phyloP scores from a whole-genome alignment of 106 monocot species.

The Dendrobium chrysotoxum region DNA sequence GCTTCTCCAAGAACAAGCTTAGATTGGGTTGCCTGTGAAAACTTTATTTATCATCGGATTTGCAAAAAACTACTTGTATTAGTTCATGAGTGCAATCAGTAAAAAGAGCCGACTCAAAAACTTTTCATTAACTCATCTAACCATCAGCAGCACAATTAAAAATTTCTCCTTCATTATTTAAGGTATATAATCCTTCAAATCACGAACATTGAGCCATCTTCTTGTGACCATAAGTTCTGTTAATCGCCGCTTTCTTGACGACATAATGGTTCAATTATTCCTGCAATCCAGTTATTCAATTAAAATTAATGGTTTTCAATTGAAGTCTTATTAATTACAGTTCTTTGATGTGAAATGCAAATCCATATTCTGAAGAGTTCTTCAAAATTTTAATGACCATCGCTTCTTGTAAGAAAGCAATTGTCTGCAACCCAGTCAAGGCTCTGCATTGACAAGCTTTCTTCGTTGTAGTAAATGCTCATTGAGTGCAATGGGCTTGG shows the following conservation, averaged over 20 bases:
- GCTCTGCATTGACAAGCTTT: conserved; percentile 1
- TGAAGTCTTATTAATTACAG: neutral
- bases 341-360: too few species aligned
- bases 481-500: neutral
- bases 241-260: too few species aligned
- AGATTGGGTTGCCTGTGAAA: neutral
- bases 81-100: neutral
- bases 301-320: neutral
- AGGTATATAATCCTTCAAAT: too few species aligned
- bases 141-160: neutral
- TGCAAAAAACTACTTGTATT: neutral
- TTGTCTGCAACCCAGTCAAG: neutral
- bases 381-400: neutral
- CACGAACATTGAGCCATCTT: too few species aligned
- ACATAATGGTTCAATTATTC: too few species aligned
- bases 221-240: too few species aligned
- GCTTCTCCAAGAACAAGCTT: conserved; percentile 2
- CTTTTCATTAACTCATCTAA: neutral
- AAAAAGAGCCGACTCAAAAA: neutral
- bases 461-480: neutral
- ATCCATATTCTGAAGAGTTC: neutral
- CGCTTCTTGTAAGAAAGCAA: neutral
- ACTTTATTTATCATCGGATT: neutral
- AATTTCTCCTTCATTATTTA: neutral
- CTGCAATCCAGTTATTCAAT: neutral